Base-by-base conservation (phyloP, 2,329 filamentous ascomycete species). In the Botryotinia narcissicola region DNA sequence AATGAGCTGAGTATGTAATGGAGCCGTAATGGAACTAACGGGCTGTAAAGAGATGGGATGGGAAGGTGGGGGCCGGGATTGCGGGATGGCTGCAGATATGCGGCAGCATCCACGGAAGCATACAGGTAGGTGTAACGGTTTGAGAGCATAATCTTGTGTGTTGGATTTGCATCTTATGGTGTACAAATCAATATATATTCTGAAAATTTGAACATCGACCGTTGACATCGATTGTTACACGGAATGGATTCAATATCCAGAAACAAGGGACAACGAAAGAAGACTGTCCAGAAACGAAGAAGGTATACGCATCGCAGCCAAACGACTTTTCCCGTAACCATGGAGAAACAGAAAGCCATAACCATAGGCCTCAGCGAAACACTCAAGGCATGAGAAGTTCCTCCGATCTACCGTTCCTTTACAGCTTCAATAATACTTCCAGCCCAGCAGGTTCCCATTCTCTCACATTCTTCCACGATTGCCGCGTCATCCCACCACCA, bases 401-500 rank as follows among this genome's bases (percentile, higher is more conserved):
- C 32, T 5, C 44, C 4, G 9, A 12, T 32, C 25, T 72, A 73
- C 10, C 63, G 73, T 71, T 78, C 83, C 77, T 88, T 90, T 42
- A 89, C 83, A 1, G 86, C 88, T 72, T 88, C 84, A 73, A 90
- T 86, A 32, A 88, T 81, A 70, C 85, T 85, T 77, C 89, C 90
- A 75, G 90, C 86, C 87, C 88, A 91, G 72, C 84, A 83, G 0
- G 89, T 91, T 7, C 85, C 85, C 74, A 86, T 78, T 72, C 84
- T 81, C 25, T 85, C 78, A 74, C 89, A 91, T 79, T 91, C 89
- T 59, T 86, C 83, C 3, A 89, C 81, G 73, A 87, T 88, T 1
- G 81, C 83, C 20, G 82, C 80, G 46, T 90, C 86, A 60, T 91
- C 87, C 89, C 89, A 91, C 89, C 89, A 91, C 88, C 88, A 90